These are phyloP conservation scores for Caloboletus firmus DNA, from an alignment of 1,284 basidiomycete genomes.

Conservation along the genomic window DNA sequence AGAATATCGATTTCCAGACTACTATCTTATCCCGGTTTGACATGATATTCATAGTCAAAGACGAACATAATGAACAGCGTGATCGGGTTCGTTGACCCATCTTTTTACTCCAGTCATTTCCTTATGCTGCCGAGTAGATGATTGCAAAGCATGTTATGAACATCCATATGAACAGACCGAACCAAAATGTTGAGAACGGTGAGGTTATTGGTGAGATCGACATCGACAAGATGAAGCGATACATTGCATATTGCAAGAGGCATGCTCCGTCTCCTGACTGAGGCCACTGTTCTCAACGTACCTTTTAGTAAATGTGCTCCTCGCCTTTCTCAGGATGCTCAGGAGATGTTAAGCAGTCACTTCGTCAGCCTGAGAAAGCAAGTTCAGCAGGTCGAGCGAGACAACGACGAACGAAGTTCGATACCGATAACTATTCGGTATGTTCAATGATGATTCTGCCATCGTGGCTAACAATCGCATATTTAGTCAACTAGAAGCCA, in stretches of 20 bases:
- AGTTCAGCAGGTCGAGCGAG: constrained; percentile 93
- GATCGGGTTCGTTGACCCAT: constrained; percentile 65
- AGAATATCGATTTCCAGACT: constrained; percentile 99
- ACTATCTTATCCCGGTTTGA: constrained; percentile 99
- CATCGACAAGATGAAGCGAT: constrained; percentile 98
- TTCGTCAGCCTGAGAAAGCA: constrained; percentile 95
- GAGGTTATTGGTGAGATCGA: constrained; percentile 90
- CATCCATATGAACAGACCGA: constrained; percentile 93
- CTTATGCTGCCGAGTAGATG: constrained; percentile 50
- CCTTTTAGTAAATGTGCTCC: constrained; percentile 87
- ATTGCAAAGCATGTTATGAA: constrained; percentile 99
- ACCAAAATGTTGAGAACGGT: constrained; percentile 57
- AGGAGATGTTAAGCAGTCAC: constrained; percentile 96
- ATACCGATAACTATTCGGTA: constrained; percentile 98
- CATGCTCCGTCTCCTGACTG: constrained; percentile 37
- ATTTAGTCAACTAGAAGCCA: constrained; percentile 93
- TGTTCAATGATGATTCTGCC: constrained; percentile 25
- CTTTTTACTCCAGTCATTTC: neutral
- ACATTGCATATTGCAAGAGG: constrained; percentile 95
- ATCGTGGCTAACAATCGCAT: constrained; percentile 9
- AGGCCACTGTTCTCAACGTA: constrained; percentile 1
- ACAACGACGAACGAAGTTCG: constrained; percentile 96
- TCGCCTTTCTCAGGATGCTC: constrained; percentile 86
- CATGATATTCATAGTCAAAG: constrained; percentile 99
- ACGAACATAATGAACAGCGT: constrained; percentile 94